Evolutionary conservation across 495 filamentous ascomycete genomes (phyloP).

Genomic region (Xylaria sp.): DNA sequence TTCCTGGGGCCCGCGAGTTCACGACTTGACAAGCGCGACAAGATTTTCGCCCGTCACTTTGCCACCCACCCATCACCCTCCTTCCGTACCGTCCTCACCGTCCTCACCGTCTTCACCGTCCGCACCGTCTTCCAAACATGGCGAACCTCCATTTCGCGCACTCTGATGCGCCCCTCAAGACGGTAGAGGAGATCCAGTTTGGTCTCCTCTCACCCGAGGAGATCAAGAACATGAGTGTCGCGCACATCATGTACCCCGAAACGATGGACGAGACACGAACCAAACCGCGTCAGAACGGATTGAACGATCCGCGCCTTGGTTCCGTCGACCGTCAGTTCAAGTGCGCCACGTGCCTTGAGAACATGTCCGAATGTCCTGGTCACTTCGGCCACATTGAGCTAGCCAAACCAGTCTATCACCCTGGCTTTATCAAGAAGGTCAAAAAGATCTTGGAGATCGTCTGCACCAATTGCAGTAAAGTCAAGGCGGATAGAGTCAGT

Average conservation of each 20-base stretch:
- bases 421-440: slow-evolving; percentile 94
- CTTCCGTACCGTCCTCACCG: slow-evolving; percentile 21
- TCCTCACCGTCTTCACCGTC: too few relatives aligned
- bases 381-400: slow-evolving; percentile 99
- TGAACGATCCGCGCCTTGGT: slow-evolving; percentile 93
- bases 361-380: slow-evolving; percentile 92
- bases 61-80: slow-evolving; percentile 30
- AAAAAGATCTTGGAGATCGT: slow-evolving; percentile 98
- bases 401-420: slow-evolving; percentile 92
- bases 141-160: slow-evolving; percentile 90
- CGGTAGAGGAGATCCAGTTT: slow-evolving; percentile 98
- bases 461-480: slow-evolving; percentile 97
- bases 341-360: slow-evolving; percentile 93
- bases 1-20: neutral
- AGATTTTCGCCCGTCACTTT: neutral
- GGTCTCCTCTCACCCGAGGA: slow-evolving; percentile 95
- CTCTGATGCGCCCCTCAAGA: slow-evolving; percentile 94
- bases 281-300: slow-evolving; percentile 82
- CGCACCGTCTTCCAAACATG: slow-evolving; percentile 64
- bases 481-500: slow-evolving; percentile 95
- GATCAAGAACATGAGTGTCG: slow-evolving; percentile 96
- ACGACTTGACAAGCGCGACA: slow-evolving; percentile 13
- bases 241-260: slow-evolving; percentile 91
- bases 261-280: slow-evolving; percentile 96
- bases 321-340: slow-evolving; percentile 93